Percentiles rank a stretch among this genome's conserved stretches.
Conservation (phyloP, 1,284 basidiomycete species). For the Rhizoctonia solani region DNA sequence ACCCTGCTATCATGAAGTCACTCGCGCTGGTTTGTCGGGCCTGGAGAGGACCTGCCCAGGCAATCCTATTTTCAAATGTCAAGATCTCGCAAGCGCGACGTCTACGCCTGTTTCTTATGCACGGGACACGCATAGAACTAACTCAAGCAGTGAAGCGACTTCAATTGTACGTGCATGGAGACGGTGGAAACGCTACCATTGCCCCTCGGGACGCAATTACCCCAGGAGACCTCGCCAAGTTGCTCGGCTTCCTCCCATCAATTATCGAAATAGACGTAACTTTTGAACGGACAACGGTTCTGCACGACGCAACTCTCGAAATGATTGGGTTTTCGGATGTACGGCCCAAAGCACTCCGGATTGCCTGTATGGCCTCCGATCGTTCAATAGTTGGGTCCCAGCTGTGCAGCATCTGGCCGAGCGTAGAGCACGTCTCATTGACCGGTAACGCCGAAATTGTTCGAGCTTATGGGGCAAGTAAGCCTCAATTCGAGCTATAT, state of each 20-base stretch:
- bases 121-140: conserved; percentile 22
- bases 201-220: conserved; percentile 18
- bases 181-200: conserved; percentile 17
- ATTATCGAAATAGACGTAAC: conserved; percentile 26
- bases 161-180: conserved; percentile 15
- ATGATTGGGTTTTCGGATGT: conserved; percentile 24
- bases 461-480: conserved; percentile 16
- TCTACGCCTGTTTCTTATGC: conserved; percentile 19
- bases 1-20: conserved; percentile 14
- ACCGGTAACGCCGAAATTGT: conserved; percentile 14
- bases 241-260: conserved; percentile 28
- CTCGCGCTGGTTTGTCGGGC: conserved; percentile 11
- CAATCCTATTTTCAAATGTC: conserved; percentile 17
- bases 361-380: conserved; percentile 16
- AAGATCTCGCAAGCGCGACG: conserved; percentile 21
- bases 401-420: conserved; percentile 28
- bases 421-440: conserved; percentile 25
- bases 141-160: conserved; percentile 28
- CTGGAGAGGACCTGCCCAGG: conserved; percentile 21
- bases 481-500: conserved; percentile 29
- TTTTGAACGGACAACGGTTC: conserved; percentile 29
- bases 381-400: conserved; percentile 16
- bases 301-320: conserved; percentile 27
- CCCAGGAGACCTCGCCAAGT: conserved; percentile 24
- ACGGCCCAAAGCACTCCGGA: conserved; percentile 16